These are phyloP conservation scores for Acanthochlamys bracteata DNA, from an alignment of 106 monocot species.

Conservation along the genomic window DNA sequence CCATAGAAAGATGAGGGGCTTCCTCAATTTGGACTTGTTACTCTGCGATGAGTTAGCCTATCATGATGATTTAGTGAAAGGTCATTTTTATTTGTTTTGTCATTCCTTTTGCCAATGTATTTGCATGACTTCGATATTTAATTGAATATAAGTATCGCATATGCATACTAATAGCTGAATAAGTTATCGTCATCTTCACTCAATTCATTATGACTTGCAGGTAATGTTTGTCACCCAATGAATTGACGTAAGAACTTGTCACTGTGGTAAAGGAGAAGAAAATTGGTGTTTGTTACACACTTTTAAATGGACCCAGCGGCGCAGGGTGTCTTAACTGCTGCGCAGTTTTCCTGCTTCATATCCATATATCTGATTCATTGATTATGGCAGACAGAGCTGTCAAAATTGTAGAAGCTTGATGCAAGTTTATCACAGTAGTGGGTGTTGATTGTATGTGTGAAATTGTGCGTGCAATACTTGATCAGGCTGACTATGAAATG, in stretches of 20 bases:
- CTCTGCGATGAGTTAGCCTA: too few relatives aligned
- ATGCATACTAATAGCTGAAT: background rate
- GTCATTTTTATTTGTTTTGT: too few relatives aligned
- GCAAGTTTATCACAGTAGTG: constrained; percentile 75
- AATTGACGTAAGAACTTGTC: constrained; percentile 65
- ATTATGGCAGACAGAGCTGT: constrained; percentile 96
- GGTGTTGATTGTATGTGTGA: constrained; percentile 99
- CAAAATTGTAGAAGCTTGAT: constrained; percentile 96
- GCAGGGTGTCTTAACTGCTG: constrained; percentile 92
- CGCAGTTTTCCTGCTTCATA: constrained; percentile 86
- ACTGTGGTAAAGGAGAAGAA: constrained; percentile 72
- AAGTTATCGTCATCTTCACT: background rate
- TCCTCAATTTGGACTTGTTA: too few relatives aligned
- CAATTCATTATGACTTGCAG: constrained; percentile 27
- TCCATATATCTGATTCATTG: constrained; percentile 95
- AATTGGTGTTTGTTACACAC: constrained; percentile 96
- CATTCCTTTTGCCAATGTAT: too few relatives aligned
- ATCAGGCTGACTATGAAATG: constrained; percentile 91
- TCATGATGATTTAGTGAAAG: too few relatives aligned
- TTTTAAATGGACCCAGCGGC: constrained; percentile 99
- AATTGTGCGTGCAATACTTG: constrained; percentile 96
- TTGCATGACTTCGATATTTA: too few relatives aligned
- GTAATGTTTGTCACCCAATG: constrained; percentile 78
- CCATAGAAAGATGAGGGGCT: too few relatives aligned
- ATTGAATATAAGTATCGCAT: background rate